Conservation (phyloP, 768 basidiomycete species). For the Lentinula detonsa region DNA sequence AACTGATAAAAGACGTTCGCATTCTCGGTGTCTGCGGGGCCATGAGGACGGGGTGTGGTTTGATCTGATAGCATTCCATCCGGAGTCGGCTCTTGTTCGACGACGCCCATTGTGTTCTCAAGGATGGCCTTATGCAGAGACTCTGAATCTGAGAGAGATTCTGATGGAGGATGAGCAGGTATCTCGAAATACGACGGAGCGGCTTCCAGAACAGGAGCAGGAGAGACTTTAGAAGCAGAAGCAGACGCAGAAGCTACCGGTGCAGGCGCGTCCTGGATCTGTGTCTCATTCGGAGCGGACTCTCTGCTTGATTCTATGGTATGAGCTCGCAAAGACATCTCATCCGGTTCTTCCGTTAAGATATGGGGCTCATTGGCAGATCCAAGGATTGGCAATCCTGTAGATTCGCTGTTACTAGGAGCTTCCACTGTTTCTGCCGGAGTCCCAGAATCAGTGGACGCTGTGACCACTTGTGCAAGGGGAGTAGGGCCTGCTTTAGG, state of each 20-base stretch:
- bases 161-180: conserved; percentile 12
- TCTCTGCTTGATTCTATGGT: conserved; percentile 6
- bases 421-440: conserved; percentile 1
- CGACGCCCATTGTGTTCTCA: conserved; percentile 1
- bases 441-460: conserved; percentile 8
- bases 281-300: conserved; percentile 4
- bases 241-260: conserved; percentile 12
- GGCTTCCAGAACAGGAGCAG: conserved; percentile 12
- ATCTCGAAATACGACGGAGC: conserved; percentile 10
- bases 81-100: not conserved
- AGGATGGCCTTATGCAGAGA: not conserved
- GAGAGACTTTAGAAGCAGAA: conserved; percentile 13
- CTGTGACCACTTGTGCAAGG: conserved; percentile 25
- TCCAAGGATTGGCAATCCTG: not conserved
- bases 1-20: not conserved
- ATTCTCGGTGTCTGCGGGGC: conserved; percentile 4
- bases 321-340: conserved; percentile 16
- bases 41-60: conserved; percentile 4
- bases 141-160: conserved; percentile 12
- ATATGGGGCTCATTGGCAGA: conserved; percentile 29
- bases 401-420: not conserved
- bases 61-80: not conserved
- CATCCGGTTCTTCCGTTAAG: conserved; percentile 47
- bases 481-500: conserved; percentile 34
- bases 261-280: conserved; percentile 7